phyloP scores from a whole-genome alignment of 805 yeast species.

The Cyberlindnera maritima region DNA sequence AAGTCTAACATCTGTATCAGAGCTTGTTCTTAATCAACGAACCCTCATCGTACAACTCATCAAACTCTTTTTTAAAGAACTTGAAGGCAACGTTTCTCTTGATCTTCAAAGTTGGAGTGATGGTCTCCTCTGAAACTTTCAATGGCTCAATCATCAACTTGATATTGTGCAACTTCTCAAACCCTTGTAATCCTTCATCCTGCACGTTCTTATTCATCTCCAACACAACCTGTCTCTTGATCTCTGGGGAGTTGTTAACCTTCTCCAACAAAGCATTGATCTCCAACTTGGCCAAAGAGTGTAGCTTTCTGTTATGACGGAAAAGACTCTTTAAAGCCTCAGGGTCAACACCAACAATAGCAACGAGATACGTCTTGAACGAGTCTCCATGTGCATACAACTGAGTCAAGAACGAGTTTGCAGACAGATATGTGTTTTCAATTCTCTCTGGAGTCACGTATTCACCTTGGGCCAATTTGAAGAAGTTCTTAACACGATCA shows the following conservation, averaged over 20 bases:
- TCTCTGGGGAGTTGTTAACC: constrained; percentile 16
- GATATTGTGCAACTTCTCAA: constrained; percentile 60
- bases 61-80: constrained; percentile 39
- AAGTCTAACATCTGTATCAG: constrained; percentile 1
- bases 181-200: constrained; percentile 46
- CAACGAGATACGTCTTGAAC: constrained; percentile 49
- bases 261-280: constrained; percentile 13
- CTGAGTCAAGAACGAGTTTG: constrained; percentile 51
- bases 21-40: constrained; percentile 15
- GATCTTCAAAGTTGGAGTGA: constrained; percentile 67
- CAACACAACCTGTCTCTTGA: constrained; percentile 31
- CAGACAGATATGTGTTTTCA: constrained; percentile 53
- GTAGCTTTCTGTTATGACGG: constrained; percentile 7
- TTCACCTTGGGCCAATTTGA: constrained; percentile 56
- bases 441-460: constrained; percentile 66
- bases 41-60: constrained; percentile 50
- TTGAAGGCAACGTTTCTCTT: constrained; percentile 46
- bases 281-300: constrained; percentile 6
- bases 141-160: constrained; percentile 56
- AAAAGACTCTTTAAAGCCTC: constrained; percentile 23
- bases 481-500: constrained; percentile 66
- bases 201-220: constrained; percentile 39
- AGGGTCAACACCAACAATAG: constrained; percentile 52
- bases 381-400: constrained; percentile 66
- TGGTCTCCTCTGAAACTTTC: constrained; percentile 54